A percentile compares a stretch with the other conserved stretches of the same genome.
Evolutionary conservation across 2,329 filamentous ascomycete species (phyloP).

Genomic region (Trichoderma brevicompactum): DNA sequence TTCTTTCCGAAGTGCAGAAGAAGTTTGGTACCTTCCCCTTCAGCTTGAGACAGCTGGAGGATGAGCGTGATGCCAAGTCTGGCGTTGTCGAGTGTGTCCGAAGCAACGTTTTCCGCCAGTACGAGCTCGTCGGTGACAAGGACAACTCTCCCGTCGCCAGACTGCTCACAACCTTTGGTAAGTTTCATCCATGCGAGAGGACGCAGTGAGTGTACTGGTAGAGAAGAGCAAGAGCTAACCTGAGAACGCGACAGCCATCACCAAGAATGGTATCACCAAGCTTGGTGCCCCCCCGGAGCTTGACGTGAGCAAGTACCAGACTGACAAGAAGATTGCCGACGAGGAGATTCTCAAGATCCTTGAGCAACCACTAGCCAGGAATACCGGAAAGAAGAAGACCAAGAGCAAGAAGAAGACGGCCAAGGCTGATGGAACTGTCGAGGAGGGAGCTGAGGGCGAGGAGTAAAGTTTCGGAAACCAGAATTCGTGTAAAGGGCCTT

Average conservation of each 20-base stretch:
- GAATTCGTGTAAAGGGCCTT: conserved; percentile 9
- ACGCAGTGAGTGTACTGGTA: conserved; percentile 1
- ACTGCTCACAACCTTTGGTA: conserved; percentile 90
- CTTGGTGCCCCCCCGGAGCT: conserved; percentile 75
- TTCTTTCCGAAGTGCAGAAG: conserved; percentile 92
- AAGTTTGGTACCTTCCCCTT: conserved; percentile 98
- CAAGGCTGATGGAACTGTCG: conserved; percentile 47
- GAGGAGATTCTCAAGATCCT: conserved; percentile 95
- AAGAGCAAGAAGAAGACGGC: conserved; percentile 73
- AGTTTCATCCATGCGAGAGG: conserved; percentile 46
- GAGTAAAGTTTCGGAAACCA: conserved; percentile 27
- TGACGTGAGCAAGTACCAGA: conserved; percentile 82
- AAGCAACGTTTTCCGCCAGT: conserved; percentile 88
- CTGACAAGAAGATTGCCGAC: conserved; percentile 97
- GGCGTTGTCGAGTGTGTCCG: conserved; percentile 96
- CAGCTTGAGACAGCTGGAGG: conserved; percentile 93
- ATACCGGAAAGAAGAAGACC: conserved; percentile 93
- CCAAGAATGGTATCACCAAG: conserved; percentile 94
- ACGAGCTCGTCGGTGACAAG: conserved; percentile 94
- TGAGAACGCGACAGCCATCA: conserved; percentile 68
- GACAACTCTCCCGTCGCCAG: conserved; percentile 83
- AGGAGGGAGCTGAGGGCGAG: conserved; percentile 36
- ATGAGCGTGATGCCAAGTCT: conserved; percentile 93
- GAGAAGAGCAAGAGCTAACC: conserved; percentile 23
- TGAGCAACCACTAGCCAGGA: conserved; percentile 82